Base-by-base conservation (phyloP, 2,329 filamentous ascomycete genomes). In the Hypocrella siamensis region DNA sequence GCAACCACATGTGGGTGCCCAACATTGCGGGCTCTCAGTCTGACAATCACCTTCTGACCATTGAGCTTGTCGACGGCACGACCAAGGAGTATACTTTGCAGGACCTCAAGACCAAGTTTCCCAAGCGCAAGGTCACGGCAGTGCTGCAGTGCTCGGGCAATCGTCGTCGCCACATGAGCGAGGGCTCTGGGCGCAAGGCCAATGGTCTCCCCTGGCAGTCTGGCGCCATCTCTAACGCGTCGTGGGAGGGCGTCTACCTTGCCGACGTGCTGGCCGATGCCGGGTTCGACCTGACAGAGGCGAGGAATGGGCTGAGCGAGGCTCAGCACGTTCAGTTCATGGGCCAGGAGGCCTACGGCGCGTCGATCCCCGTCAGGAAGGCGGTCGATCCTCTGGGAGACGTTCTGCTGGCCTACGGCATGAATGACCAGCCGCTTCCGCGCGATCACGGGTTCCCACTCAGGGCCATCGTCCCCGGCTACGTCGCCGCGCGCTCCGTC, bases 371-470 rank as follows among this genome's bases (percentile, higher is more conserved):
- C 1, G 57, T 77, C 30, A 53, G 60, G 21, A 65, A 71, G 16
- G 67, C 67, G 0, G 47, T 75, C 14, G 70, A 76, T 31, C 67
- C 67, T 0, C 60, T 61, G 22, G 70, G 67, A 32, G 76, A 81
- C 39, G 76, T 79, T 6, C 53, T 81, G 18, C 56, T 79, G 1
- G 75, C 75, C 1, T 79, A 72, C 41, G 60, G 61, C 30, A 81
- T 81, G 76, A 80, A 80, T 38, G 74, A 70, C 31, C 46, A 65
- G 35, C 59, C 69, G 0, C 54, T 81, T 2, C 72, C 74, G 0
- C 63, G 61, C 2, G 75, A 79, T 36, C 76, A 81, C 41, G 76
- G 76, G 1, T 79, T 64, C 40, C 76, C 76, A 1, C 50, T 79
- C 11, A 60, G 74, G 2, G 65, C 66, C 1, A 57, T 79, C 3